Evolutionary conservation across 768 basidiomycete species (phyloP).

Genomic region (Serendipita sp.): DNA sequence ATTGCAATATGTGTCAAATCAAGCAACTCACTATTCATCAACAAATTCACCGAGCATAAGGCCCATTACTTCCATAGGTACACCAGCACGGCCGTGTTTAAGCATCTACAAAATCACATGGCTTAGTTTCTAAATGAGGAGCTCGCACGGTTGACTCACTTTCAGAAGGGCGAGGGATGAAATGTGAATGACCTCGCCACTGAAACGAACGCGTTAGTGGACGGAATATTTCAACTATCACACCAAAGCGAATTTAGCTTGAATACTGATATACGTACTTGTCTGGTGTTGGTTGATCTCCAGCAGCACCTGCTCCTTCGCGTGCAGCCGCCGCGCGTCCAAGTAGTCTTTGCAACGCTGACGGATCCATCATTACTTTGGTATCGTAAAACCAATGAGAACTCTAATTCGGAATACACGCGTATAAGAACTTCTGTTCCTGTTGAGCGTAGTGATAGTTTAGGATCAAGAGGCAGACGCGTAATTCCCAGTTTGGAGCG

Average conservation of each 20-base stretch:
- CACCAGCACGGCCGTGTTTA: slow-evolving; percentile 95
- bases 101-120: slow-evolving; percentile 65
- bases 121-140: neutral
- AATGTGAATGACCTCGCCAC: slow-evolving; percentile 92
- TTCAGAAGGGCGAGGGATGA: slow-evolving; percentile 93
- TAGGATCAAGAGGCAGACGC: too few relatives aligned
- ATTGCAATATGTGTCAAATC: neutral
- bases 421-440: too few relatives aligned
- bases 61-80: slow-evolving; percentile 99
- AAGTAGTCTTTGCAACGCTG: slow-evolving; percentile 4
- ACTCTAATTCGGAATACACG: too few relatives aligned
- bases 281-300: slow-evolving; percentile 49
- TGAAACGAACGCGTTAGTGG: slow-evolving; percentile 18
- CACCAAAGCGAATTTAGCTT: neutral
- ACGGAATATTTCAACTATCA: neutral
- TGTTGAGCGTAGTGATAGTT: too few relatives aligned
- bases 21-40: slow-evolving; percentile 51
- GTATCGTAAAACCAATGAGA: too few relatives aligned
- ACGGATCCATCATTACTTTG: neutral
- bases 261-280: slow-evolving; percentile 32
- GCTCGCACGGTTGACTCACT: slow-evolving; percentile 27
- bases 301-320: slow-evolving; percentile 19
- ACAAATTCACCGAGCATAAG: slow-evolving; percentile 96
- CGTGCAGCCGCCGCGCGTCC: slow-evolving; percentile 1
- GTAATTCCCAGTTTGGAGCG: too few relatives aligned